Evolutionary conservation across 2,329 filamentous ascomycete species (phyloP).

Genomic region (Ascochyta clinopodiicola): DNA sequence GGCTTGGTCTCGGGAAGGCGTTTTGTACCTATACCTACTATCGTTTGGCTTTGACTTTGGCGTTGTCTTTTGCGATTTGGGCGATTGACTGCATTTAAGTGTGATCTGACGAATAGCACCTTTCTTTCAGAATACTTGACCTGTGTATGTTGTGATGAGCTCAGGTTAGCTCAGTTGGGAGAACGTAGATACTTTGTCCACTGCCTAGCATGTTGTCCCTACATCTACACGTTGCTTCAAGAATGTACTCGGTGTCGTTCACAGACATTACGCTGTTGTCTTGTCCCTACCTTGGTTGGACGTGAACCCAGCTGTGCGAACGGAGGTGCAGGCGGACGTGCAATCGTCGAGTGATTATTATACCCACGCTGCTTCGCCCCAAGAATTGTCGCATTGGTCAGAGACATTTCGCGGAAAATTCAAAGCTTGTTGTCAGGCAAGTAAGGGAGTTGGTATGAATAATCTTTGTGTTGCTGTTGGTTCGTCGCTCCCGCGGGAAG

Average conservation of each 20-base stretch:
- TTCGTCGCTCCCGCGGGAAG: constrained; percentile 11
- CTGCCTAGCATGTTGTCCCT: not conserved
- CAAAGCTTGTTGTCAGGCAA: not conserved
- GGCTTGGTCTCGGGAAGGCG: not conserved
- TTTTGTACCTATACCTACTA: not conserved
- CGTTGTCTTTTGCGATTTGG: not conserved
- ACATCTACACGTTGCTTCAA: too few relatives aligned
- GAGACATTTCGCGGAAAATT: not conserved
- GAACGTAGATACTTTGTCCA: not conserved
- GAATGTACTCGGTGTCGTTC: too few relatives aligned
- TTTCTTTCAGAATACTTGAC: too few relatives aligned
- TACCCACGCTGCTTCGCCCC: too few relatives aligned
- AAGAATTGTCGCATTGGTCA: not conserved
- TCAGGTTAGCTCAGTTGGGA: not conserved
- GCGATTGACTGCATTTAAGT: not conserved
- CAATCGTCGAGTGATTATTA: not conserved
- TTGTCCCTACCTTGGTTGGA: too few relatives aligned
- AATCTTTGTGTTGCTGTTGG: not conserved
- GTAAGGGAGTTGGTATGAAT: not conserved
- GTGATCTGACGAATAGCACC: not conserved
- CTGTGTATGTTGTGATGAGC: not conserved
- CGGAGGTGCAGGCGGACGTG: not conserved
- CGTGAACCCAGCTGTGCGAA: not conserved
- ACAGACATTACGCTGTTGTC: too few relatives aligned
- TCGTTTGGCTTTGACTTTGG: not conserved